Conservation (phyloP, 805 yeast species). For the Pichia manshurica region DNA sequence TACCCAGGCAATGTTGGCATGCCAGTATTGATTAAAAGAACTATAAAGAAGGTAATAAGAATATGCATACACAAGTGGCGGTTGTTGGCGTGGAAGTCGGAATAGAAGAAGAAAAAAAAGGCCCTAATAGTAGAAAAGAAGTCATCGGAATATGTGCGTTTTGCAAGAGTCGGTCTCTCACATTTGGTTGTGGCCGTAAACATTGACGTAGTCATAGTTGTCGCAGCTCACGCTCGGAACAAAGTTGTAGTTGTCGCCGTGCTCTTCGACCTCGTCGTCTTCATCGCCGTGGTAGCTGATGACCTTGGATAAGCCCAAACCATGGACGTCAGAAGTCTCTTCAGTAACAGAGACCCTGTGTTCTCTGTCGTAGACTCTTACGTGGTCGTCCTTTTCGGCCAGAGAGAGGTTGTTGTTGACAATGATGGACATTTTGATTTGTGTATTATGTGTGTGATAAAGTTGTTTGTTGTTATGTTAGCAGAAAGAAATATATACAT, state of each 20-base stretch:
- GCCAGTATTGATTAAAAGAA: too few species aligned
- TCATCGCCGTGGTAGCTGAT: conserved; percentile 9
- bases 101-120: neutral
- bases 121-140: neutral
- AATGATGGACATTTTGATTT: conserved; percentile 8
- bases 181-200: conserved; percentile 12
- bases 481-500: neutral
- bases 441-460: neutral
- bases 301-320: conserved; percentile 3
- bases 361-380: conserved; percentile 9
- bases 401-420: conserved; percentile 10
- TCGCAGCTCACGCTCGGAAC: conserved; percentile 10
- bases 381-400: conserved; percentile 5
- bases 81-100: too few species aligned
- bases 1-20: too few species aligned
- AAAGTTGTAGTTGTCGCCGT: conserved; percentile 3
- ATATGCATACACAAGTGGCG: too few species aligned
- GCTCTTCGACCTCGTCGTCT: conserved; percentile 1
- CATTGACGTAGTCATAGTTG: conserved; percentile 7
- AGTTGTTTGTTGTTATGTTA: neutral
- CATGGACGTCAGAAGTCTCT: neutral
- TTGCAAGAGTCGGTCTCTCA: neutral
- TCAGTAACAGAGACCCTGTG: conserved; percentile 5
- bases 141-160: too few species aligned
- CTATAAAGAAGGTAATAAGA: too few species aligned